Evolutionary conservation across 2,329 filamentous ascomycete species (phyloP).

Genomic region (Pseudogymnoascus sp.): DNA sequence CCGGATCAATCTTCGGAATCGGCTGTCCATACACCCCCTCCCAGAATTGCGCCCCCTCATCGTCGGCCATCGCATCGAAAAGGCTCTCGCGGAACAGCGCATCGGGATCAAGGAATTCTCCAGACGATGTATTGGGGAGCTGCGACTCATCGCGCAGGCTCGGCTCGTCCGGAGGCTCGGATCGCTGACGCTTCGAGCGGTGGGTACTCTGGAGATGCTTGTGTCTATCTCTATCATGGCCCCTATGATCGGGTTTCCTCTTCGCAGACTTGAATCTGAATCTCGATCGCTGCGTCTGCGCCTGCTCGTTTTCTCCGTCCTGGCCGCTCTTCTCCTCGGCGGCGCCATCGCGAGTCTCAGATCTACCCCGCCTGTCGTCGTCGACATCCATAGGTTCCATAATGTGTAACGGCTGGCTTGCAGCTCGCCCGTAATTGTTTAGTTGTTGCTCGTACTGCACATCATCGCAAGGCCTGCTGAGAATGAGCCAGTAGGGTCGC

Average conservation of each 20-base stretch:
- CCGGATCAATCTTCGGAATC: constrained; percentile 64
- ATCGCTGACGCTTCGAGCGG: constrained; percentile 8
- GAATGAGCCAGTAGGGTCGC: not conserved
- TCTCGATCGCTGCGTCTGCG: constrained; percentile 15
- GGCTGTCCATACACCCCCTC: constrained; percentile 94
- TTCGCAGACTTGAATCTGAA: constrained; percentile 26
- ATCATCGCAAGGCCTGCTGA: not conserved
- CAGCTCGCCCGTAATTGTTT: constrained; percentile 4
- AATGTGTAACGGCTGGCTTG: not conserved
- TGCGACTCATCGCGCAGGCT: constrained; percentile 32
- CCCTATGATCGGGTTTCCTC: constrained; percentile 14
- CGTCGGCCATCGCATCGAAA: constrained; percentile 93
- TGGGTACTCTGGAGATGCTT: constrained; percentile 14
- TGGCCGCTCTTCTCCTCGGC: not conserved
- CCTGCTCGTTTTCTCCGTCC: constrained; percentile 12
- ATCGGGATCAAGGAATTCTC: constrained; percentile 50
- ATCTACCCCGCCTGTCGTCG: constrained; percentile 2
- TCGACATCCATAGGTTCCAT: constrained; percentile 2
- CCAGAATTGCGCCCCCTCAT: constrained; percentile 94
- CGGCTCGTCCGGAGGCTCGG: constrained; percentile 27
- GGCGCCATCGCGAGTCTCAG: not conserved
- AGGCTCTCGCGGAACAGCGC: constrained; percentile 84
- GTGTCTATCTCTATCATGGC: constrained; percentile 5
- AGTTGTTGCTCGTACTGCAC: not conserved
- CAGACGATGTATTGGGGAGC: constrained; percentile 29